Evolutionary conservation across 805 yeast genomes (phyloP).

Genomic region (Ogataea methanolica): DNA sequence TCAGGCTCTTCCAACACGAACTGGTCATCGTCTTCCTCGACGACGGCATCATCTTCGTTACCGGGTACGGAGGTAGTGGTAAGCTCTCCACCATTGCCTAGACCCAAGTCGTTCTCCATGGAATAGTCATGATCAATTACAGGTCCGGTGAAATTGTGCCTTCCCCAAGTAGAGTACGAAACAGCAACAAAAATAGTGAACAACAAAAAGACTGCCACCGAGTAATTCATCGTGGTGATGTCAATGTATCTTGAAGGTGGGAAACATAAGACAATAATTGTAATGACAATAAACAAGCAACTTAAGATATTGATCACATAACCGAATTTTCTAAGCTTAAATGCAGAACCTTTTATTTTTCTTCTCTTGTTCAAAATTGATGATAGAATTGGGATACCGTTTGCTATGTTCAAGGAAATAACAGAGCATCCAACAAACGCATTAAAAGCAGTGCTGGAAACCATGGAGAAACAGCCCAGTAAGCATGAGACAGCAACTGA

Average conservation of each 20-base stretch:
- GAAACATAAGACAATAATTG: constrained; percentile 59
- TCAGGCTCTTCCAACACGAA: constrained; percentile 14
- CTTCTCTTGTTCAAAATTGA: constrained; percentile 54
- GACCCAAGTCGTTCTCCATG: constrained; percentile 4
- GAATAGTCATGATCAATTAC: constrained; percentile 32
- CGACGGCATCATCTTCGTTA: not conserved
- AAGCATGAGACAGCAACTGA: constrained; percentile 58
- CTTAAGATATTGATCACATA: constrained; percentile 59
- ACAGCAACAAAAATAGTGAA: constrained; percentile 45
- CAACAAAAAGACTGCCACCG: constrained; percentile 54
- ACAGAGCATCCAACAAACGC: constrained; percentile 85
- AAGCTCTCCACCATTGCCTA: too few relatives aligned
- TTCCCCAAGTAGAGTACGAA: constrained; percentile 59
- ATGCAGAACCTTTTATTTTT: constrained; percentile 63
- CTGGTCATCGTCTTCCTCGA: constrained; percentile 5
- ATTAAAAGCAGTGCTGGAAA: constrained; percentile 72
- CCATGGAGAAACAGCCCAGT: constrained; percentile 59
- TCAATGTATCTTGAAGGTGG: constrained; percentile 63
- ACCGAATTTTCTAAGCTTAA: constrained; percentile 59
- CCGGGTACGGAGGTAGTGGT: not conserved
- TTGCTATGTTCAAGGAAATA: constrained; percentile 66
- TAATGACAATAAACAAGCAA: constrained; percentile 54
- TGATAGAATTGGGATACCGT: constrained; percentile 70
- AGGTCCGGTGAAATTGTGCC: constrained; percentile 59
- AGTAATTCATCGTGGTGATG: constrained; percentile 52